Evolutionary conservation across 148 eudicot species (phyloP).

Genomic region (Agrostemma githago): DNA sequence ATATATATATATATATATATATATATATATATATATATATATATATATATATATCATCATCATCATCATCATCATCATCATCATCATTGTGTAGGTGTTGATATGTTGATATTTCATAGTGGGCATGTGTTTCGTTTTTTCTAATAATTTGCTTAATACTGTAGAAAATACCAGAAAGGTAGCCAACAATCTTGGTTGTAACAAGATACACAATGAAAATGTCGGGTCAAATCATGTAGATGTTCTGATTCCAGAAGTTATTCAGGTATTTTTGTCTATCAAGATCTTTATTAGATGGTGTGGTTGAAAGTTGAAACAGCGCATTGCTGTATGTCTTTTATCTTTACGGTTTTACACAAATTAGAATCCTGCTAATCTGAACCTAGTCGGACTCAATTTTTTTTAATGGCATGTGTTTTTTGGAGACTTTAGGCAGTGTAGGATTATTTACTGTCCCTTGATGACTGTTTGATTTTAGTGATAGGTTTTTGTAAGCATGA

Average conservation of each 20-base stretch:
- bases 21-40: too few species aligned
- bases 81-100: constrained; percentile 4
- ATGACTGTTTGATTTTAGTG: neutral
- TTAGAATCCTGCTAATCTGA: constrained; percentile 8
- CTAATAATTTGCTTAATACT: constrained; percentile 27
- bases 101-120: neutral
- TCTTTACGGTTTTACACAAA: constrained; percentile 4
- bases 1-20: too few species aligned
- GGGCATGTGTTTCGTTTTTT: neutral
- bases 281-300: constrained; percentile 12
- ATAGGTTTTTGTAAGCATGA: neutral
- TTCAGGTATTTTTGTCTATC: constrained; percentile 54
- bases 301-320: constrained; percentile 3
- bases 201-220: constrained; percentile 30
- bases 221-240: constrained; percentile 50
- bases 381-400: neutral
- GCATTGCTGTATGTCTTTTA: neutral
- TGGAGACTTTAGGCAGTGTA: neutral
- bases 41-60: too few species aligned
- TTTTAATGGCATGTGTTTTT: neutral
- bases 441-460: constrained; percentile 3
- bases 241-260: constrained; percentile 83
- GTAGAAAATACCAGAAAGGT: constrained; percentile 90
- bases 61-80: too few species aligned
- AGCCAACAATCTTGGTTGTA: constrained; percentile 78